These are phyloP conservation scores for Plasmodium coatneyi DNA, from an alignment of 169 alveolate species.

Conservation along the genomic window DNA sequence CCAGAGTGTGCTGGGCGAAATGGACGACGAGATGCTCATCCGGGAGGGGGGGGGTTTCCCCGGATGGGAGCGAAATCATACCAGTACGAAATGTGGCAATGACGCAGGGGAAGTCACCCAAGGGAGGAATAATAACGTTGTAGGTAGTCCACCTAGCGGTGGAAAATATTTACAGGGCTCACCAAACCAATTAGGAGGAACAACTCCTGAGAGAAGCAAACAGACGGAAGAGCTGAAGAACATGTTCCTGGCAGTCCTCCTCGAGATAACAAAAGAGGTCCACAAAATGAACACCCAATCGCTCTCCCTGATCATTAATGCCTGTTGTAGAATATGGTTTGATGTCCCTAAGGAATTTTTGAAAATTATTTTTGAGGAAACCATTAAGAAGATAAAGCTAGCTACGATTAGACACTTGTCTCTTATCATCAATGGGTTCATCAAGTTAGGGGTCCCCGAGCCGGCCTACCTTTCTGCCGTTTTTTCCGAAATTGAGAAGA, in stretches of 20 bases:
- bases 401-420: slow-evolving; percentile 64
- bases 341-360: slow-evolving; percentile 41
- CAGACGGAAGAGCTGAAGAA: slow-evolving; percentile 14
- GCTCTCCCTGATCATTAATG: slow-evolving; percentile 37
- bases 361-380: slow-evolving; percentile 56
- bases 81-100: not conserved
- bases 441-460: slow-evolving; percentile 34
- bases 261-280: slow-evolving; percentile 19
- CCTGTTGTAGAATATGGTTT: slow-evolving; percentile 61
- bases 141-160: not conserved
- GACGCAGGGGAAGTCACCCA: not conserved
- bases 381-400: slow-evolving; percentile 13
- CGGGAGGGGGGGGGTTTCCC: not conserved
- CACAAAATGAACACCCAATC: slow-evolving; percentile 68
- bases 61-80: not conserved
- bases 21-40: not conserved
- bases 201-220: not conserved
- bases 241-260: not conserved
- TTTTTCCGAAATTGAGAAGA: slow-evolving; percentile 44
- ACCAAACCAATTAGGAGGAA: not conserved
- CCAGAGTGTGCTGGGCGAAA: slow-evolving; percentile 1
- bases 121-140: not conserved
- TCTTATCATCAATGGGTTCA: slow-evolving; percentile 44
- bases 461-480: slow-evolving; percentile 13
- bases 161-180: not conserved